Evolutionary conservation across 1,284 basidiomycete species (phyloP), one percentile per base, ranked within the genome.

Genomic region (Calocybe gambosa): DNA sequence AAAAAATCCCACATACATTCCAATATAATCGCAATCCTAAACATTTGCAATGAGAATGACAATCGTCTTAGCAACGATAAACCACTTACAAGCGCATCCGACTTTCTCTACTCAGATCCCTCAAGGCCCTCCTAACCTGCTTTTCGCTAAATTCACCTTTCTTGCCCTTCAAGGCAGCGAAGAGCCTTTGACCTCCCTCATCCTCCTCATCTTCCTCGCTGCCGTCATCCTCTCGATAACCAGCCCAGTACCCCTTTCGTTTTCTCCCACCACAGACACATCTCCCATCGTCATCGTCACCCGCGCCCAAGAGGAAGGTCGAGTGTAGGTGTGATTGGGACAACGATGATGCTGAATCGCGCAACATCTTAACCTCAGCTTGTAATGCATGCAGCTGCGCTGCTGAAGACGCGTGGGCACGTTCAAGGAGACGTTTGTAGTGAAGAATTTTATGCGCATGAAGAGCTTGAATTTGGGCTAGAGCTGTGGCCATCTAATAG

Each of bases 311-410:
- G 31, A 10, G 54, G 52, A 19, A 55, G 43, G 4, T 53, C 43
- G 20, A 52, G 50, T 54, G 23, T 35, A 33, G 18, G 49, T 51
- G 23, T 33, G 41, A 13, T 51, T 46, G n/a, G 39, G 47, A 59
- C 16, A 34, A 38, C 26, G 55, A 21, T 20, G 51, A 42, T 23
- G 55, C 48, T 47, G 58, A 47, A 20, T 71, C 68, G 10, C 79
- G 74, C 12, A 85, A 62, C 33, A 83, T 60, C 39, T 75, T 64
- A 4, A 87, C 67, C 57, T 89, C 85, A 2, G 84, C 85, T 61
- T 89, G 86, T 1, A 89, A 66, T 0, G 87, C 86, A 55, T 89
- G 86, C 1, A 89, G 69, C 56, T 89, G 86, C 0, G 85, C 81
- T 0, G 87, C 85, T 1, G 82, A 75, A 6, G 80, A 79, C 0